Evolutionary conservation across 164 flowering plant species (phyloP).

Genomic region (Nymphaea colorata): DNA sequence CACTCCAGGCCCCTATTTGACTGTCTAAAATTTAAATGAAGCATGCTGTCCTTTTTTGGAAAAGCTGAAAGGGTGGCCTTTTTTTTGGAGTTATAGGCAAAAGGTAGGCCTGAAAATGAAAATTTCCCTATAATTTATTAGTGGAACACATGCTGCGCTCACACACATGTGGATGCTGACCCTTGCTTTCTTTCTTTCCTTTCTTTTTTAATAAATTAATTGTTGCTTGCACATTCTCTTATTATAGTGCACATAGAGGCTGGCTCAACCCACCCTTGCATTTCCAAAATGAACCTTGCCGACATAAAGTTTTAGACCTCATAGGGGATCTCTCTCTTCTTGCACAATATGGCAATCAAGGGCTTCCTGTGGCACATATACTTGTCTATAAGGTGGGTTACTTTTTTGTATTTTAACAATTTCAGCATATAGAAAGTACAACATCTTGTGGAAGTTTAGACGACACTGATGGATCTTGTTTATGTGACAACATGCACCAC

Average conservation of each 20-base stretch:
- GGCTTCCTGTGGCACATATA: slow-evolving; percentile 1
- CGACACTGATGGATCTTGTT: no score
- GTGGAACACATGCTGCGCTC: background rate
- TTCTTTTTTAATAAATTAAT: no score
- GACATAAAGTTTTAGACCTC: slow-evolving; percentile 1
- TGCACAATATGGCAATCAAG: background rate
- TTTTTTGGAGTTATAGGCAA: background rate
- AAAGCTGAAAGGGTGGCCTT: background rate
- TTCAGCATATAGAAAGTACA: no score
- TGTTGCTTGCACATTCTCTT: background rate
- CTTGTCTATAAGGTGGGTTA: background rate
- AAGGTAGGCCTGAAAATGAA: background rate
- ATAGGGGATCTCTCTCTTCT: slow-evolving; percentile 3
- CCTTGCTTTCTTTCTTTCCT: background rate
- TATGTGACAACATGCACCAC: no score
- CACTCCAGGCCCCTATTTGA: no score
- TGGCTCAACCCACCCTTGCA: slow-evolving; percentile 3
- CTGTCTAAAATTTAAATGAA: no score
- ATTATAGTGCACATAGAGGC: background rate
- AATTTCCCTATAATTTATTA: background rate
- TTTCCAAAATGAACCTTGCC: slow-evolving; percentile 3
- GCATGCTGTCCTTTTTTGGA: background rate
- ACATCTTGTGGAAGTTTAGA: no score
- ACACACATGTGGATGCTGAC: background rate
- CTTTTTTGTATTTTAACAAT: no score